Conservation (phyloP, 345 rosid genomes). For the Eucalyptus regnans region DNA sequence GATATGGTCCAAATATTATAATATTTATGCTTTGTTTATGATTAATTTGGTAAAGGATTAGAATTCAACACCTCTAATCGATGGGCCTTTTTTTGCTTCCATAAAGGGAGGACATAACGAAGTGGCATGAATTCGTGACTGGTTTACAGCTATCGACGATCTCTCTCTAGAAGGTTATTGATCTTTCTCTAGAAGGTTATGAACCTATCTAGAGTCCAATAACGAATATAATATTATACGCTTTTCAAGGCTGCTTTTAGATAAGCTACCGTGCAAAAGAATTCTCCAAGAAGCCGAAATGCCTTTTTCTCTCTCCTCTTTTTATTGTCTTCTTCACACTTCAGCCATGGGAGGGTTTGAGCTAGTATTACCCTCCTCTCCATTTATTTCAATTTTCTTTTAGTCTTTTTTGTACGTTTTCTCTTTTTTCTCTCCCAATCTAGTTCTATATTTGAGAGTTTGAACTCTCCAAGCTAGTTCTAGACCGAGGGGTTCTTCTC, state of each 20-base stretch:
- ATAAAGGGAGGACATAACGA: not conserved
- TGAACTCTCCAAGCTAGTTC: too few species aligned
- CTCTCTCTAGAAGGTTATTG: not conserved
- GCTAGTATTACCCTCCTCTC: too few species aligned
- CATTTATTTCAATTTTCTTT: too few species aligned
- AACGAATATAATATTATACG: not conserved
- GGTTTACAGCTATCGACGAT: not conserved
- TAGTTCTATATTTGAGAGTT: too few species aligned
- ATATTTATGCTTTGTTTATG: not conserved
- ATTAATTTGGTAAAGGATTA: not conserved
- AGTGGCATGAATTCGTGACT: not conserved
- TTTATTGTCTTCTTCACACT: too few species aligned
- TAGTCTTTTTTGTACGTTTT: too few species aligned
- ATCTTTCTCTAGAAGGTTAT: not conserved
- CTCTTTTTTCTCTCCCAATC: too few species aligned
- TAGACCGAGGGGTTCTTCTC: too few species aligned
- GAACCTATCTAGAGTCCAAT: not conserved
- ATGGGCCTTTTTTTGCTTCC: not conserved
- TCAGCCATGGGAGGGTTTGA: too few species aligned
- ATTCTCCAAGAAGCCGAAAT: too few species aligned
- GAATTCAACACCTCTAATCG: not conserved
- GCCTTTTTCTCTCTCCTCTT: too few species aligned
- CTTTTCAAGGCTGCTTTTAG: not conserved
- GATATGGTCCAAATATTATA: not conserved
- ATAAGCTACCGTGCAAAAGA: too few species aligned